Conservation (phyloP, 805 yeast genomes). For the Candida anglica region DNA sequence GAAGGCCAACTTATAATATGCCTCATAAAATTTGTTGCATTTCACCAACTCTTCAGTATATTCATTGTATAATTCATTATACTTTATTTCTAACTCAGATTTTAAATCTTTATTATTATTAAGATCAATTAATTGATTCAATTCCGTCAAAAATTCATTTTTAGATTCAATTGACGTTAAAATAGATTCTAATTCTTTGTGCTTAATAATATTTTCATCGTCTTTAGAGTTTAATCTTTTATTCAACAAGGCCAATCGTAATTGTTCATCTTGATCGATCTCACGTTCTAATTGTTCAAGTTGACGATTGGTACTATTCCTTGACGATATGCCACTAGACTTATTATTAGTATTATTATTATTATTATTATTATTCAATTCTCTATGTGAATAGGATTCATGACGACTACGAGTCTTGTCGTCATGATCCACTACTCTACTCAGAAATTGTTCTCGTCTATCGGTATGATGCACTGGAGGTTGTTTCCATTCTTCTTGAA, state of each 20-base stretch:
- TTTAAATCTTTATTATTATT: conserved; percentile 8
- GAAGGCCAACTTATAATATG: conserved; percentile 24
- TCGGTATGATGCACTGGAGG: not conserved
- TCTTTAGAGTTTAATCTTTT: too few relatives aligned
- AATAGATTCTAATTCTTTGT: conserved; percentile 5
- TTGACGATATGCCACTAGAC: too few relatives aligned
- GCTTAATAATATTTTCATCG: too few relatives aligned
- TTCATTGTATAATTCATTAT: conserved; percentile 18
- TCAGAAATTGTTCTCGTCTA: too few relatives aligned
- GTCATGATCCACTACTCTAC: too few relatives aligned
- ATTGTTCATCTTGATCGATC: not conserved
- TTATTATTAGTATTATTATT: too few relatives aligned
- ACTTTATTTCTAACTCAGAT: conserved; percentile 11
- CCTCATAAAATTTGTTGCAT: conserved; percentile 23
- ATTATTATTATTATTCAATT: not conserved
- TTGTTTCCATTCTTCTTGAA: not conserved
- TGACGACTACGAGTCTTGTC: not conserved
- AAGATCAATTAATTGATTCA: conserved; percentile 17
- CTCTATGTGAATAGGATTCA: not conserved
- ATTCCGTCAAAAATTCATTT: conserved; percentile 15
- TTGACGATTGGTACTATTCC: not conserved
- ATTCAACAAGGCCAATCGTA: conserved; percentile 1
- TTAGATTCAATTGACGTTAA: conserved; percentile 9
- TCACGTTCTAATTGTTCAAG: not conserved
- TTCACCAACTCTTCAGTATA: conserved; percentile 24